phyloP scores from a whole-genome alignment of 306 rosid genomes.

The Begonia peltatifolia region DNA sequence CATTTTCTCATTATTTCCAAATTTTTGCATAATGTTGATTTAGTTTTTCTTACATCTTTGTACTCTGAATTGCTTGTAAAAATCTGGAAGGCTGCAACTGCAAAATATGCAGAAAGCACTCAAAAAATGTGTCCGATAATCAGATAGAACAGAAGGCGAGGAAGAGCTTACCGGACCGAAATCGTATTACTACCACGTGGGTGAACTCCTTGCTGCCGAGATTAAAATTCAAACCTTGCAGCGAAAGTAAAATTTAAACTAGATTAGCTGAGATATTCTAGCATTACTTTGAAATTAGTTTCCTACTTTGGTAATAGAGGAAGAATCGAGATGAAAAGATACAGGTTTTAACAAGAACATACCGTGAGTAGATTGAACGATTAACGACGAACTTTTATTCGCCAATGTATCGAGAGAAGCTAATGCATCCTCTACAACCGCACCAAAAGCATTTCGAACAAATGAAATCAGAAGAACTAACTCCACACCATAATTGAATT shows the following conservation, averaged over 20 bases:
- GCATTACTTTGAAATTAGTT: no score
- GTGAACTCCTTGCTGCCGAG: slow-evolving; percentile 52
- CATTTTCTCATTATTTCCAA: not conserved
- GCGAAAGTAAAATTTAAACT: not conserved
- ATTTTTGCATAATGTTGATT: not conserved
- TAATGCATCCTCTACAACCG: slow-evolving; percentile 37
- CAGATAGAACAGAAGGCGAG: slow-evolving; percentile 9
- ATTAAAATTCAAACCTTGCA: slow-evolving; percentile 57
- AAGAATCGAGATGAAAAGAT: no score
- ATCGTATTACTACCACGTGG: slow-evolving; percentile 61
- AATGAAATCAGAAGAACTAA: slow-evolving; percentile 67
- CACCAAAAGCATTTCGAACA: slow-evolving; percentile 23
- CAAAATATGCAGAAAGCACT: slow-evolving; percentile 23
- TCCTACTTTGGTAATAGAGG: no score
- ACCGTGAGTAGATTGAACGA: slow-evolving; percentile 82
- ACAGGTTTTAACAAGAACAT: slow-evolving; percentile 6
- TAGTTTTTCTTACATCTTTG: slow-evolving; percentile 48
- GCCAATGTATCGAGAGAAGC: slow-evolving; percentile 34
- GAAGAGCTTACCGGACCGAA: slow-evolving; percentile 61
- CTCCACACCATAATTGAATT: slow-evolving; percentile 75
- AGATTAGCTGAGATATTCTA: no score
- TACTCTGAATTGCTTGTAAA: slow-evolving; percentile 58
- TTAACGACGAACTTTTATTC: slow-evolving; percentile 53
- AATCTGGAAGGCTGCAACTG: slow-evolving; percentile 62
- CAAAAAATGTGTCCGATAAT: slow-evolving; percentile 13